A percentile compares a stretch with the other conserved stretches of the same genome.
Conservation (phyloP, 2,329 filamentous ascomycete genomes). For the Trichophyton mentagrophytes region DNA sequence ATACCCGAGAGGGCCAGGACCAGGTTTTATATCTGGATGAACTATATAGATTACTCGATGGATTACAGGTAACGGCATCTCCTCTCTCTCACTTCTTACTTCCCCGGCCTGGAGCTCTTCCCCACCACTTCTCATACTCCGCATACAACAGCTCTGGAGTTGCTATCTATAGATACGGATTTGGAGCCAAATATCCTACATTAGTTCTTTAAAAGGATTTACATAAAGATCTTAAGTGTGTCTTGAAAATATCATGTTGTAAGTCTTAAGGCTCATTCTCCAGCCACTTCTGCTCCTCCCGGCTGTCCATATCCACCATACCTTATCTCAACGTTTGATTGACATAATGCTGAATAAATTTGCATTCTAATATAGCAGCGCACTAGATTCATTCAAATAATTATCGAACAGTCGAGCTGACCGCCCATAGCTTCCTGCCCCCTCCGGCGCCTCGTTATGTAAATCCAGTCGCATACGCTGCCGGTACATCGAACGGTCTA, state of each 20-base stretch:
- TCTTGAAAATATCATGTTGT: neutral
- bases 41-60: neutral
- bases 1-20: neutral
- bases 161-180: neutral
- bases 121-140: neutral
- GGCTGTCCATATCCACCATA: neutral
- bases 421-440: conserved; percentile 56
- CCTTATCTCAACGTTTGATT: neutral
- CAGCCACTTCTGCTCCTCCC: neutral
- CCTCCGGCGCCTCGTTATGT: conserved; percentile 80
- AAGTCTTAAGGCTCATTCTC: neutral
- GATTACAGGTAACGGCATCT: conserved; percentile 1
- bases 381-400: neutral
- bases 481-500: conserved; percentile 54
- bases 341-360: neutral
- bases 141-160: neutral
- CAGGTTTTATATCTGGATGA: neutral
- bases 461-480: conserved; percentile 58
- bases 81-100: neutral
- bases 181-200: neutral
- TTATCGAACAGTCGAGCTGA: conserved; percentile 1
- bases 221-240: neutral
- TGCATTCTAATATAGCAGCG: neutral
- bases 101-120: neutral
- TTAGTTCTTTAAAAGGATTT: neutral